These are phyloP conservation scores for Boletus vinaceobasis DNA, from an alignment of 768 basidiomycete species.

Conservation along the genomic window DNA sequence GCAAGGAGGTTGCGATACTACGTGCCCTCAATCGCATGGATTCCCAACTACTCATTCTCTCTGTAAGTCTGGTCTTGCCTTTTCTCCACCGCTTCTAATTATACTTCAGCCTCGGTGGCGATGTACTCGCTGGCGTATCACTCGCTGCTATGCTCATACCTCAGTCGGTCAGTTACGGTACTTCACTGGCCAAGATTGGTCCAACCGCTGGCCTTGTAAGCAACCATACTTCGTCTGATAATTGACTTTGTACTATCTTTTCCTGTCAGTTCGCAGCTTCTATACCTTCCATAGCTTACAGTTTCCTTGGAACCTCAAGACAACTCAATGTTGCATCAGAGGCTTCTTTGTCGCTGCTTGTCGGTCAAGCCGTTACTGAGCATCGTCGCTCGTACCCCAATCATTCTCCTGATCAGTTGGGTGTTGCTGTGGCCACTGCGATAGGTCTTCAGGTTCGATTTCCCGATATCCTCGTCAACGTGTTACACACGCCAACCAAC, in stretches of 20 bases:
- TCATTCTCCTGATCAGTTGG: slow-evolving; percentile 44
- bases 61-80: slow-evolving; percentile 42
- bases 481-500: not conserved
- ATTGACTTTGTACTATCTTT: not conserved
- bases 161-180: slow-evolving; percentile 88
- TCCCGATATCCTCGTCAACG: not conserved
- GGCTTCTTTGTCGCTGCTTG: slow-evolving; percentile 79
- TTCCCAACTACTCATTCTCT: slow-evolving; percentile 69
- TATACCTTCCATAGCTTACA: slow-evolving; percentile 85
- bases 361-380: slow-evolving; percentile 83
- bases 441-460: slow-evolving; percentile 74
- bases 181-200: slow-evolving; percentile 79
- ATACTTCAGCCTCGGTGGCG: slow-evolving; percentile 51
- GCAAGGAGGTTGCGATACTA: slow-evolving; percentile 65
- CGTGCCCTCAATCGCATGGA: slow-evolving; percentile 74
- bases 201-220: slow-evolving; percentile 83
- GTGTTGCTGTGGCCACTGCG: slow-evolving; percentile 69
- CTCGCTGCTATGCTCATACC: slow-evolving; percentile 83
- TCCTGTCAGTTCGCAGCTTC: slow-evolving; percentile 69
- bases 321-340: slow-evolving; percentile 87
- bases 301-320: slow-evolving; percentile 80
- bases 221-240: not conserved
- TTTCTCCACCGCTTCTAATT: not conserved
- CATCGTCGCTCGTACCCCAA: slow-evolving; percentile 49
- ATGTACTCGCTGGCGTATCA: slow-evolving; percentile 82